Evolutionary conservation across 2,329 filamentous ascomycete species (phyloP), one percentile per base, ranked within the genome.

Genomic region (Pseudogymnoascus sp.): DNA sequence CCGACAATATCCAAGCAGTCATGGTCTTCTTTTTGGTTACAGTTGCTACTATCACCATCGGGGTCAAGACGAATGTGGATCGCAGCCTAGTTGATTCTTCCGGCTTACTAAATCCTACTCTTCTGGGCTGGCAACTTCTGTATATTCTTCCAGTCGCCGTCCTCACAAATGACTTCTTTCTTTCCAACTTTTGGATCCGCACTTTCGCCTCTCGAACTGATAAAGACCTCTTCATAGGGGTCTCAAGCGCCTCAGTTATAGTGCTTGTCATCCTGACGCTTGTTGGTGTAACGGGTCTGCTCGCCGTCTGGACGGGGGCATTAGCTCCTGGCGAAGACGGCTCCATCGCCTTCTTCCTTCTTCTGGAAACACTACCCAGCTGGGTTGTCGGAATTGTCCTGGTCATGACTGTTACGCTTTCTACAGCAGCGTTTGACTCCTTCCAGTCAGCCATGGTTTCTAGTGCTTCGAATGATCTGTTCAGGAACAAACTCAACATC

Each of bases 361-460:
- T 95, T 5, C 83, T 95, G 8, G 82, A 86, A 67, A 81, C 85
- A 67, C 82, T 95, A 1, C 90, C 90, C 0, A 81, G 76, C 63
- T 95, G 90, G 90, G 89, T 92, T n/a, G 84, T 95, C 1, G 90
- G 89, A 62, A 84, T 95, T 67, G 84, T 93, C 0, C 80, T 95
- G 8, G 86, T 93, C 72, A 92, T 95, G 89, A 85, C 89, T 1
- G 84, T 93, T 34, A 84, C 85, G 8, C 82, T 95, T 61, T 89
- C 85, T 70, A 91, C 88, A 2, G 87, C 90, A 0, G 86, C 90
- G 0, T 93, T 95, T 67, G 90, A 95, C 78, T 89, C 84, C 66
- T 80, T 93, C 38, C 91, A 93, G 75, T 89, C 87, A 1, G 89
- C 90, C 68, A 92, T 95, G 87, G 88, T 93, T 6, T 91, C 88